Base-by-base conservation (phyloP, 345 rosid genomes). In the Salix caprea region DNA sequence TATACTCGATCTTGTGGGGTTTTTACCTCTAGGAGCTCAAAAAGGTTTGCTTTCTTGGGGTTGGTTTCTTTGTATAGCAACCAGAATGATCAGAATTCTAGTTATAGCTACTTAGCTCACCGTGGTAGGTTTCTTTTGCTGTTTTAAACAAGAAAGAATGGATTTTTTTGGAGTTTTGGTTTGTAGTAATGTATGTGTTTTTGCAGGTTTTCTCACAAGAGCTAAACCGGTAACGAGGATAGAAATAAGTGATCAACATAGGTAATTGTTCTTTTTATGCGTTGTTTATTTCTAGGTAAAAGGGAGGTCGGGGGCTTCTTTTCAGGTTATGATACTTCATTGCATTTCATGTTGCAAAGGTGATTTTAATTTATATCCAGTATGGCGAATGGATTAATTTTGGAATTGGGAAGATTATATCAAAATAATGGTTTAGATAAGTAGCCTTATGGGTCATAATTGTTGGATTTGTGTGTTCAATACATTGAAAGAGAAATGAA, bases 151-250 rank as follows among this genome's bases (percentile, higher is more conserved):
- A 72, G 74, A 32, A 37, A 73, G 44, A 48, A 7, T 80, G 37
- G 32, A 10, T 50, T 34, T 34, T 34, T 34, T 34, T 34, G 37
- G 37, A 34, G 37, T 34, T 34, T 34, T 34, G 37, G 37, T 0
- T 23, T 24, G 39, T 4, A 23, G 12, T 71, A 4, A 23, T 52
- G 46, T 83, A 64, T 52, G 62, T 64, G 21, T 54, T 9, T 30
- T 46, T 46, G 75, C 83, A 94, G 97, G 72, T 70, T 91, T 94
- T 74, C 85, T 92, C 75, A 92, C 96, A 2, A 85, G 92, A 76
- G 87, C 97, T 1, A 94, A 94, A 83, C 94, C 85, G 77, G 78
- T 83, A 70, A 82, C 90, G 92, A 88, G 84, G 82, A 91, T 92
- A 73, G 92, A 86, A 83, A 72, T 86, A 40, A 88, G 65, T 87